Evolutionary conservation across 441 rosid species (phyloP), one percentile per base, ranked within the genome.

Genomic region (Gossypium davidsonii): DNA sequence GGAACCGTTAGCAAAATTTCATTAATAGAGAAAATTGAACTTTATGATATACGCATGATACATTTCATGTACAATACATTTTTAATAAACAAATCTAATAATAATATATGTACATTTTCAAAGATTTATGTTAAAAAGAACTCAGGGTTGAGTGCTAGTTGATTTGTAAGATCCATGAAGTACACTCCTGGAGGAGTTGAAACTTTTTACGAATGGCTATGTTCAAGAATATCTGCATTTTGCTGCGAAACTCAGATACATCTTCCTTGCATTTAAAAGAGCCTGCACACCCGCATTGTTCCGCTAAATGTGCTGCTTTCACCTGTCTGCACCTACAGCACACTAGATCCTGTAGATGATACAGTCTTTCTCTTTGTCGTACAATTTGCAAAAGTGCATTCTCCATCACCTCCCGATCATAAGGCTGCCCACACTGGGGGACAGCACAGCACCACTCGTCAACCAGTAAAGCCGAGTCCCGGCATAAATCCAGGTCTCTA

Each of bases 401-500:
- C 85, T 95, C 99, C 91, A 92, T 88, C 70, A 84, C 79, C 76
- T 95, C 92, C 18, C 83, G 85, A 59, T 89, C 87, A 51, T 92
- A 92, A 26, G 91, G 90, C 84, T 95, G 96, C 68, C 97, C 91
- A 75, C 99, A 95, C 72, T 91, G 93, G 20, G 96, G 83, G 71
- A 91, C 83, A n/a, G 81, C 83, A 61, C 98, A 93, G n/a, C 80
- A 82, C 99, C 99, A 95, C 52, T 90, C 97, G 81, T 89, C 89
- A 59, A 87, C 82, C 74, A 84, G 76, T 64, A 92, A 73, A 57
- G 87, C 82, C 6, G 91, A 74, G 81, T 90, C 98, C 2, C 92
- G 92, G 79, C 92, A 86, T 81, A 93, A 58, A 80, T 93, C 99
- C 62, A 93, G 85, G 88, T 95, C 98, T 84, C 92, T 81, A 86